A percentile compares a stretch with the other conserved stretches of the same genome.
Evolutionary conservation across 352 stramenopile species (phyloP).

Genomic region (Pythium diclinum): DNA sequence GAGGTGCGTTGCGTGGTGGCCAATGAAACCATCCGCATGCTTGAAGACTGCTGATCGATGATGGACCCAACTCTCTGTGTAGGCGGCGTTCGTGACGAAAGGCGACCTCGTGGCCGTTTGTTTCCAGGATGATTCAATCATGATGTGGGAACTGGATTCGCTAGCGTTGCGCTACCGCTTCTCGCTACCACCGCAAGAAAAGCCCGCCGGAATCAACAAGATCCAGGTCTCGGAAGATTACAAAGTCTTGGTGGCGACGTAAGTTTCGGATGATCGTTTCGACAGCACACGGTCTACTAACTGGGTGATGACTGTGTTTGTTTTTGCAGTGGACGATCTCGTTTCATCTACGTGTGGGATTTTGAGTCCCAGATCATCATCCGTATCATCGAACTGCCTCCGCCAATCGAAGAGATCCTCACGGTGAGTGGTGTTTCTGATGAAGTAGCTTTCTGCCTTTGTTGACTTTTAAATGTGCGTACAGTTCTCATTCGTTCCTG

Average conservation of each 20-base stretch:
- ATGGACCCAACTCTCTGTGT: neutral
- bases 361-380: slow-evolving; percentile 84
- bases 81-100: slow-evolving; percentile 55
- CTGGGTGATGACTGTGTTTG: neutral
- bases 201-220: slow-evolving; percentile 52
- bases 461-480: neutral
- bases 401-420: slow-evolving; percentile 60
- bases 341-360: slow-evolving; percentile 83
- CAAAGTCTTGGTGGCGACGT: slow-evolving; percentile 79
- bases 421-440: slow-evolving; percentile 37
- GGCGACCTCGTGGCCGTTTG: slow-evolving; percentile 74
- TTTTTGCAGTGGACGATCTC: slow-evolving; percentile 51
- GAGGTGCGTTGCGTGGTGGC: too few relatives aligned
- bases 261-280: too few relatives aligned
- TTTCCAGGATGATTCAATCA: slow-evolving; percentile 81
- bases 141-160: slow-evolving; percentile 84
- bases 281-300: too few relatives aligned
- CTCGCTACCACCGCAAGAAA: slow-evolving; percentile 57
- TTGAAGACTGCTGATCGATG: neutral
- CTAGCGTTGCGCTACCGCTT: slow-evolving; percentile 75
- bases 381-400: slow-evolving; percentile 81
- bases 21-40: too few relatives aligned
- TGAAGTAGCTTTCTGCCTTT: neutral
- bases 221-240: slow-evolving; percentile 76
- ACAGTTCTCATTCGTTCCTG: slow-evolving; percentile 72